phyloP scores from a whole-genome alignment of 202 grass and related monocot species.

The Musa balbisiana region DNA sequence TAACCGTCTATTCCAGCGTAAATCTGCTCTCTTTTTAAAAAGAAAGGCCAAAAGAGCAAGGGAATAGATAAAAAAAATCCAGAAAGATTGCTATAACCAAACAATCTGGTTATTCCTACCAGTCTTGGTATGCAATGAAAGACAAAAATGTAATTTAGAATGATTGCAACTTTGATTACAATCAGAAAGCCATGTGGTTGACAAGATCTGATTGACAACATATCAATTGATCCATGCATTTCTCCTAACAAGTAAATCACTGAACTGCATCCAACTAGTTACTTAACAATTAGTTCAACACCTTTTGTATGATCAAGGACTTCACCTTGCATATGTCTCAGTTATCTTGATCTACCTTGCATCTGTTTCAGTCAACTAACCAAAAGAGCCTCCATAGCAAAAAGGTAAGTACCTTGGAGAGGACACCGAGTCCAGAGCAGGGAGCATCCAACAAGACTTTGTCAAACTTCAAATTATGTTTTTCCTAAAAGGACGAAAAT shows the following conservation, averaged over 20 bases:
- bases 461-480: slow-evolving; percentile 42
- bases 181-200: background rate
- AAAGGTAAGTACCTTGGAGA: slow-evolving; percentile 57
- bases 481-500: slow-evolving; percentile 41
- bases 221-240: background rate
- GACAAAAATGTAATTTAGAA: background rate
- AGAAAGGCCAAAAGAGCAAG: slow-evolving; percentile 1
- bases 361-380: background rate
- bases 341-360: background rate
- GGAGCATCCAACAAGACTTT: slow-evolving; percentile 90
- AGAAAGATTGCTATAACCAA: no score
- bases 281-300: background rate
- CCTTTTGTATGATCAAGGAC: background rate
- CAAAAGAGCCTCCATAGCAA: background rate
- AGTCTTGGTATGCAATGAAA: background rate
- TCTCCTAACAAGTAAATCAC: background rate
- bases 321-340: background rate
- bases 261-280: background rate
- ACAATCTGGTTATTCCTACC: background rate
- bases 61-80: background rate
- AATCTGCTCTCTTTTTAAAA: slow-evolving; percentile 63
- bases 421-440: slow-evolving; percentile 85
- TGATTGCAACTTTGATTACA: background rate
- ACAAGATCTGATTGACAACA: background rate
- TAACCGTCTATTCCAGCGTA: slow-evolving; percentile 86